phyloP scores from a whole-genome alignment of 441 rosid species.

The Adansonia rubrostipa region DNA sequence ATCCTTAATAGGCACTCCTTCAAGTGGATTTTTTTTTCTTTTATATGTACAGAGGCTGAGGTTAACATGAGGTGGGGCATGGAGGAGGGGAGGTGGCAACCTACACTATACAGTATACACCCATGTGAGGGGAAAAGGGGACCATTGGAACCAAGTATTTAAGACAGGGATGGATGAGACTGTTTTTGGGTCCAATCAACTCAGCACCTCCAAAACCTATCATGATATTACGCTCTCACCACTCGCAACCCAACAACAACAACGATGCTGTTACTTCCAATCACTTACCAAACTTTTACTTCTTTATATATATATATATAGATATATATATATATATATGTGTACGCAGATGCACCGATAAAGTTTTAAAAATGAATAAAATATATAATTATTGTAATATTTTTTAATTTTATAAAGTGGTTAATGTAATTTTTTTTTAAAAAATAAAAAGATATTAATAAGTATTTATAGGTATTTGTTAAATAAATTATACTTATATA shows the following conservation, averaged over 20 bases:
- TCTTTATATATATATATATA: too few species aligned
- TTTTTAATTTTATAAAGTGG: too few species aligned
- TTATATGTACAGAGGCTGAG: not conserved
- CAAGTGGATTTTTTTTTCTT: too few species aligned
- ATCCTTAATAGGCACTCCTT: too few species aligned
- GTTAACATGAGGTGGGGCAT: not conserved
- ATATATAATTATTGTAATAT: too few species aligned
- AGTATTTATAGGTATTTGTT: too few species aligned
- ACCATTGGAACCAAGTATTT: slow-evolving; percentile 33
- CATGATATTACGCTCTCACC: not conserved
- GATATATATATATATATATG: too few species aligned
- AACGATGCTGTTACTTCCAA: not conserved
- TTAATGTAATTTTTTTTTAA: too few species aligned
- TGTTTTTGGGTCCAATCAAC: slow-evolving; percentile 36
- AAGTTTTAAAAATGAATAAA: too few species aligned
- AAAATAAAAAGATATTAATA: too few species aligned
- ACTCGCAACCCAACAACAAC: not conserved
- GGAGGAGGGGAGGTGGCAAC: not conserved
- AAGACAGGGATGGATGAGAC: slow-evolving; percentile 45
- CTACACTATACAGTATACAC: slow-evolving; percentile 28
- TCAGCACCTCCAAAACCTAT: not conserved
- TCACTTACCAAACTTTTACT: not conserved
- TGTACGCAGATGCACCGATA: too few species aligned
- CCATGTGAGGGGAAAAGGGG: slow-evolving; percentile 52
- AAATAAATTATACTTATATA: too few species aligned